Evolutionary conservation across 306 rosid genomes (phyloP).

Genomic region (Quercus ilex): DNA sequence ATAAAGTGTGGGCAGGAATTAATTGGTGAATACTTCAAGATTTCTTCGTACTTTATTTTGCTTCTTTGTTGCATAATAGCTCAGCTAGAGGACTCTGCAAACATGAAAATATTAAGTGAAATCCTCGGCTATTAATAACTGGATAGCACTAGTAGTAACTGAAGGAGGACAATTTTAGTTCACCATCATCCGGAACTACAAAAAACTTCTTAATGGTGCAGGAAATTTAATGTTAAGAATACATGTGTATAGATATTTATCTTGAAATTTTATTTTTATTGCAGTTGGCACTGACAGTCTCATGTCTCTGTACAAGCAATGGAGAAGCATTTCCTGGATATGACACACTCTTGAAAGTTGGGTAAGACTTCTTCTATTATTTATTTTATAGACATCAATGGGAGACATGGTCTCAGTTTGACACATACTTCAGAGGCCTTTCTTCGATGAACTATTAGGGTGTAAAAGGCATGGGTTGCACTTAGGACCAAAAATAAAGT

Average conservation of each 20-base stretch:
- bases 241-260: constrained; percentile 16
- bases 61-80: neutral
- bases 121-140: neutral
- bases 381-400: neutral
- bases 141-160: neutral
- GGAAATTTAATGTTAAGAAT: neutral
- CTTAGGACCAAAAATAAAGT: too few relatives aligned
- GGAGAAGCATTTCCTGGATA: constrained; percentile 84
- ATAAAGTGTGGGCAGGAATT: neutral
- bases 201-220: neutral
- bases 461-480: too few relatives aligned
- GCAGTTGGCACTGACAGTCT: constrained; percentile 74
- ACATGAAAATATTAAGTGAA: neutral
- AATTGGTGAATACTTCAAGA: neutral
- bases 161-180: neutral
- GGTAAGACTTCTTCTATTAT: constrained; percentile 51
- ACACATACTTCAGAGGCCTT: neutral
- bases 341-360: constrained; percentile 73
- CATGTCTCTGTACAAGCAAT: constrained; percentile 69
- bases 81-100: neutral
- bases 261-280: constrained; percentile 31
- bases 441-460: too few relatives aligned
- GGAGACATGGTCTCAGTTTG: neutral
- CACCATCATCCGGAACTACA: neutral
- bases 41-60: neutral